Base-by-base conservation (phyloP, 345 rosid genomes). In the Linum trigynum region DNA sequence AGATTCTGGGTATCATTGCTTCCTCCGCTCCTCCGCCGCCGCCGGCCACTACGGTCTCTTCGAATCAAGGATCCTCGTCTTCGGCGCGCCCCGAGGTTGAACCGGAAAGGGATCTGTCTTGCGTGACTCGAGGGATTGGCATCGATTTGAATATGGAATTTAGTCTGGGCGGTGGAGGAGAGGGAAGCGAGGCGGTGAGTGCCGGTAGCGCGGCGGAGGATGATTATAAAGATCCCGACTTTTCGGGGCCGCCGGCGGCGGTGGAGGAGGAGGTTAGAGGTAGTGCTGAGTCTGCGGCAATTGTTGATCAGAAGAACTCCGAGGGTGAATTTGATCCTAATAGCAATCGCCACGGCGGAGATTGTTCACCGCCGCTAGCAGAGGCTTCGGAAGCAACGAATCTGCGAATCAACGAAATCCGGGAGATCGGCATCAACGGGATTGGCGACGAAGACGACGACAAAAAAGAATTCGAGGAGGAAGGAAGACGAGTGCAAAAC, bases 141-240 rank as follows among this genome's bases (percentile, higher is more conserved):
- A 68, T 82, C 56, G 83, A 82, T 65, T 70, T 78, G 73, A 79
- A 78, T 70, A 17, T 59, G 61, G 70, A 72, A n/a, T 64, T 78
- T 61, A 61, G 66, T 57, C 57, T 40, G 68, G 55, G 51, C 50
- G 32, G 32, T 23, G 32, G 43, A 41, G 45, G 45, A 41, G 9
- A 41, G 9, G 45, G 53, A 48, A 15, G 53, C 53, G 53, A 15
- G 53, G 53, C 14, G 53, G 53, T 9, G 53, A 48, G 53, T 48
- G 53, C 53, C 11, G 53, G 53, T 10, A 48, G 53, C 53, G 32
- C 32, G 32, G 32, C 32, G 32, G 32, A 23, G 32, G 32, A 23
- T 23, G 32, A 23, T 23, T 23, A 23, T 23, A 23, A 23, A 23
- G 32, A 23, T 23, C 32, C 32, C 32, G 32, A 23, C 32, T 48